These are phyloP conservation scores for Neoboletus magnificus DNA, from an alignment of 768 basidiomycete species.

Conservation along the genomic window DNA sequence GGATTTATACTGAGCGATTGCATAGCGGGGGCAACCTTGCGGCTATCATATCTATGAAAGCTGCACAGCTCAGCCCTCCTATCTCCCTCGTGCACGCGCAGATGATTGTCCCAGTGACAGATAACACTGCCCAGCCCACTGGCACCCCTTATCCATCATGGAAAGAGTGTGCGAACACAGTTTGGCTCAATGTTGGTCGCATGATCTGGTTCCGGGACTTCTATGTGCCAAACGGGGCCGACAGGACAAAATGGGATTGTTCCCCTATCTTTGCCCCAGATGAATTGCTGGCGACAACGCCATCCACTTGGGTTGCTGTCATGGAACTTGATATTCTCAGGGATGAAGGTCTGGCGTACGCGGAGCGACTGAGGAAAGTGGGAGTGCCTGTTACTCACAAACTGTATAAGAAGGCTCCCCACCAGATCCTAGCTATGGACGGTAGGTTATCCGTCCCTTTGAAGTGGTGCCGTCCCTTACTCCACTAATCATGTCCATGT, in stretches of 20 bases:
- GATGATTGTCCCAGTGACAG: conserved; percentile 70
- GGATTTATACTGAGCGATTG: not conserved
- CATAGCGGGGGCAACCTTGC: conserved; percentile 72
- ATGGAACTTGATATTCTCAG: conserved; percentile 67
- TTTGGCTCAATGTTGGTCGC: conserved; percentile 57
- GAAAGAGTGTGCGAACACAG: conserved; percentile 56
- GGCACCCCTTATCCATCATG: conserved; percentile 45
- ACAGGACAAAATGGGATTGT: conserved; percentile 64
- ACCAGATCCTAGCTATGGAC: conserved; percentile 75
- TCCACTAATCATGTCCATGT: not conserved
- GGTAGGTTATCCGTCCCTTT: conserved; percentile 37
- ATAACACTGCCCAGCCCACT: conserved; percentile 59
- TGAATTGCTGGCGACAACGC: conserved; percentile 48
- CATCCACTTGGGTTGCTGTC: conserved; percentile 63
- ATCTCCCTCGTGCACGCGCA: conserved; percentile 60
- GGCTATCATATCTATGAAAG: conserved; percentile 64
- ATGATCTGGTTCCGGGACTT: conserved; percentile 75
- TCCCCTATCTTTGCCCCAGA: conserved; percentile 69
- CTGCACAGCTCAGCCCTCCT: conserved; percentile 44
- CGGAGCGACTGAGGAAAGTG: conserved; percentile 48
- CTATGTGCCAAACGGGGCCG: conserved; percentile 61
- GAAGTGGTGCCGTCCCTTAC: not conserved
- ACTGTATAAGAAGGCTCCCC: conserved; percentile 62
- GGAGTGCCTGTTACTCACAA: conserved; percentile 55
- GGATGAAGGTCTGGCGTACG: conserved; percentile 67